Evolutionary conservation across 1,284 basidiomycete species (phyloP).

Genomic region (Somion occarium): DNA sequence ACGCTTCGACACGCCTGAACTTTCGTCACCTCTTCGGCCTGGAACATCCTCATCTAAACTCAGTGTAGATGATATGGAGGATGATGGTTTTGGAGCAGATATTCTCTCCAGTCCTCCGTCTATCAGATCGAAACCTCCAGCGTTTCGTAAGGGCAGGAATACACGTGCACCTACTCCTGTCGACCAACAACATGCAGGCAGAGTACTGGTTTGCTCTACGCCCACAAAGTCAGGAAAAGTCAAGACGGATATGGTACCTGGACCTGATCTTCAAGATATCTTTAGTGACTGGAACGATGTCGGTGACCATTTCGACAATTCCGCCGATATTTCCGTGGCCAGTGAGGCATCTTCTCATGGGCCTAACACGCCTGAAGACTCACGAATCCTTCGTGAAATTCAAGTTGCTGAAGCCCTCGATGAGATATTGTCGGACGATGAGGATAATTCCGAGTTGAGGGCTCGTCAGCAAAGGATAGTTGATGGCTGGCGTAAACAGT

Average conservation of each 20-base stretch:
- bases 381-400: constrained; percentile 16
- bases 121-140: constrained; percentile 12
- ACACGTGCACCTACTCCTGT: background rate
- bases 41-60: constrained; percentile 10
- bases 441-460: constrained; percentile 13
- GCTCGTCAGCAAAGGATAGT: constrained; percentile 38
- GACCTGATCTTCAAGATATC: constrained; percentile 45
- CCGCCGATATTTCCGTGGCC: constrained; percentile 18
- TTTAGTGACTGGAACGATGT: constrained; percentile 36
- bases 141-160: constrained; percentile 12
- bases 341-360: constrained; percentile 23
- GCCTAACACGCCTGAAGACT: constrained; percentile 24
- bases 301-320: constrained; percentile 48
- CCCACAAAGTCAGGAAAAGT: constrained; percentile 21
- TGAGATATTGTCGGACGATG: constrained; percentile 15
- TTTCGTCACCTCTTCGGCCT: constrained; percentile 55
- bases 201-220: constrained; percentile 35
- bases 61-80: constrained; percentile 11
- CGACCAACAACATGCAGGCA: constrained; percentile 9
- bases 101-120: constrained; percentile 54
- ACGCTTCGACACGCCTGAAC: constrained; percentile 47
- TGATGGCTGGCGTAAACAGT: constrained; percentile 57
- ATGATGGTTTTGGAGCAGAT: constrained; percentile 52
- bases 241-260: constrained; percentile 16
- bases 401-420: constrained; percentile 15